These are phyloP conservation scores for Globisporangium solare DNA, from an alignment of 352 stramenopile species.

Conservation along the genomic window DNA sequence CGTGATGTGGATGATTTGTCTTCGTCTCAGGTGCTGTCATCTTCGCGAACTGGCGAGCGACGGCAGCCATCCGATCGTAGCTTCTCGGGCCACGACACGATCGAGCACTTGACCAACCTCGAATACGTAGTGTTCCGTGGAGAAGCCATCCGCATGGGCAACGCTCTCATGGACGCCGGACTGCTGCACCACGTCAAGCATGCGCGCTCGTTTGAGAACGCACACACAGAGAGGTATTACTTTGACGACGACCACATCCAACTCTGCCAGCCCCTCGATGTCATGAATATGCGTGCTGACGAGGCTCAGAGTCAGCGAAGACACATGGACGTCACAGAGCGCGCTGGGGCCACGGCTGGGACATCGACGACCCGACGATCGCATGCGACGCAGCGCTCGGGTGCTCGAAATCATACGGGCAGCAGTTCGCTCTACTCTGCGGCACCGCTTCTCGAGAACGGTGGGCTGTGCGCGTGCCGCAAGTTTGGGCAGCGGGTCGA, in stretches of 20 bases:
- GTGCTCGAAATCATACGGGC: background rate
- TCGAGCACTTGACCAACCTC: constrained; percentile 2
- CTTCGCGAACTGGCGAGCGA: background rate
- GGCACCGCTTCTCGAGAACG: constrained; percentile 8
- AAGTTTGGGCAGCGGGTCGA: constrained; percentile 18
- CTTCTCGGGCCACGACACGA: background rate
- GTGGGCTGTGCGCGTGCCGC: constrained; percentile 12
- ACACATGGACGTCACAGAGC: background rate
- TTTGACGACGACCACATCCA: constrained; percentile 25
- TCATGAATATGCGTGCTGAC: background rate
- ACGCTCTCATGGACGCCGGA: constrained; percentile 41
- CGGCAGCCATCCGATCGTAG: background rate
- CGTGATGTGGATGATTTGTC: background rate
- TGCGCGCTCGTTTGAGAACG: constrained; percentile 14
- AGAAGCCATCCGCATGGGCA: constrained; percentile 35
- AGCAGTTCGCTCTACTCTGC: constrained; percentile 1
- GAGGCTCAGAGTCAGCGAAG: background rate
- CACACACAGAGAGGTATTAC: constrained; percentile 4
- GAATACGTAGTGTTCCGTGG: constrained; percentile 12
- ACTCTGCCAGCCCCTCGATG: constrained; percentile 14
- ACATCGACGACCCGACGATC: constrained; percentile 5
- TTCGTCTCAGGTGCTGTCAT: background rate
- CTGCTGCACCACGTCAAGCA: constrained; percentile 39
- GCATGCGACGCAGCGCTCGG: background rate
- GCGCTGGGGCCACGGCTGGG: background rate